Base-by-base conservation (phyloP, 164 flowering plant species). In the Akebia trifoliata region DNA sequence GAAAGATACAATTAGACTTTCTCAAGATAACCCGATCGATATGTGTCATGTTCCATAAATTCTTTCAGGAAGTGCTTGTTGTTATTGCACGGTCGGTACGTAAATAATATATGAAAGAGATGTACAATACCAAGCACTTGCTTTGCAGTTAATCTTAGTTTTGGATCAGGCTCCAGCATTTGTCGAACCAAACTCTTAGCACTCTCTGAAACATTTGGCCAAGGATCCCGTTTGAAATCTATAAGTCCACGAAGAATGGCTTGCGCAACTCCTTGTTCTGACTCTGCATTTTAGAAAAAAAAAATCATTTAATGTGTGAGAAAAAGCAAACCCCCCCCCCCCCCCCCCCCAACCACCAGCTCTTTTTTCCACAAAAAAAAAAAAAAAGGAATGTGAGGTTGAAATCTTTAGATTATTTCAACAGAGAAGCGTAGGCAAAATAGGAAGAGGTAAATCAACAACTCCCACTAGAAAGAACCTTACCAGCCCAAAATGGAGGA, bases 401-500 rank as follows among this genome's bases (percentile, higher is more conserved):
- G 30, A 57, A 34, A 22, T n/a, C n/a, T n/a, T n/a, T n/a, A n/a
- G n/a, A n/a, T n/a, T n/a, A n/a, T n/a, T n/a, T n/a, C n/a, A n/a
- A n/a, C n/a, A n/a, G n/a, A n/a, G n/a, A n/a, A n/a, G n/a, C n/a
- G n/a, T n/a, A n/a, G n/a, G n/a, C n/a, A n/a, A n/a, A n/a, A n/a
- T n/a, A n/a, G 28, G 4, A 37, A 32, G 29, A 12, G 22, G 29
- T 20, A 44, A 44, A 42, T 40, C 1, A 18, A 20, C 4, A 50
- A 15, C 32, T 31, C 42, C 18, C 29, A 40, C 8, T 8, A 17
- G 29, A 38, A 61, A 44, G 43, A 29, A 54, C 51, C 37, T 72
- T 77, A 90, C 97, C 97, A 59, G 97, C 97, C 97, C 97, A 90
- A 75, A 90, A 90, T 56, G 97, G 97, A 26, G 97, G 97, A 72